Percentiles rank a stretch among this genome's conserved stretches.
Conservation (phyloP, 306 rosid genomes). For the Lathyrus tuberosus region DNA sequence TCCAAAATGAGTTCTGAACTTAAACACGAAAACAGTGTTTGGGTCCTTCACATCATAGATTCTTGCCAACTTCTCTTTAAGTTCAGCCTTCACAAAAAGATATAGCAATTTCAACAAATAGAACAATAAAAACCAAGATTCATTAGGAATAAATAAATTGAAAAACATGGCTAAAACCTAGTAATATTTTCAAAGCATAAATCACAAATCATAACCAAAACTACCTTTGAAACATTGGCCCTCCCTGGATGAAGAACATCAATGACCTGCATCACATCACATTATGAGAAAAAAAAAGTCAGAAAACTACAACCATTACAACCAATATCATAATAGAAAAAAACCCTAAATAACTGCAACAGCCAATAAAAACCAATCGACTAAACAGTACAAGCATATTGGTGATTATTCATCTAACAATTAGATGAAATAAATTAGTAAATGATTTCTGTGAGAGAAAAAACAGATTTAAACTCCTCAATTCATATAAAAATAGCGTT, state of each 20-base stretch:
- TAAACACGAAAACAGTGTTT: conserved; percentile 77
- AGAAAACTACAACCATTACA: neutral
- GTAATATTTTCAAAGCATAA: neutral
- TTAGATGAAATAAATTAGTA: neutral
- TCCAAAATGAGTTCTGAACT: conserved; percentile 90
- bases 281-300: neutral
- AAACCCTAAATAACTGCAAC: neutral
- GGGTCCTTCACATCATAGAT: conserved; percentile 82
- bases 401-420: neutral
- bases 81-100: conserved; percentile 55
- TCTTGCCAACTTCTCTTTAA: conserved; percentile 77
- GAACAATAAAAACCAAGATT: neutral
- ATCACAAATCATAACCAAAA: neutral
- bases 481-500: neutral
- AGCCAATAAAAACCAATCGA: neutral
- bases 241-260: conserved; percentile 93
- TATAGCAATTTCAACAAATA: neutral
- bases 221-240: conserved; percentile 91
- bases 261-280: conserved; percentile 49
- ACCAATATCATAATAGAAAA: neutral
- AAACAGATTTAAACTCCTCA: too few species aligned
- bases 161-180: too few species aligned
- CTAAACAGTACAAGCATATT: neutral
- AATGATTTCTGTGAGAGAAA: neutral
- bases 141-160: too few species aligned